Evolutionary conservation across 1,284 basidiomycete species (phyloP), one percentile per base, ranked within the genome.

Genomic region (Ceratorhiza oryzae-sativae): DNA sequence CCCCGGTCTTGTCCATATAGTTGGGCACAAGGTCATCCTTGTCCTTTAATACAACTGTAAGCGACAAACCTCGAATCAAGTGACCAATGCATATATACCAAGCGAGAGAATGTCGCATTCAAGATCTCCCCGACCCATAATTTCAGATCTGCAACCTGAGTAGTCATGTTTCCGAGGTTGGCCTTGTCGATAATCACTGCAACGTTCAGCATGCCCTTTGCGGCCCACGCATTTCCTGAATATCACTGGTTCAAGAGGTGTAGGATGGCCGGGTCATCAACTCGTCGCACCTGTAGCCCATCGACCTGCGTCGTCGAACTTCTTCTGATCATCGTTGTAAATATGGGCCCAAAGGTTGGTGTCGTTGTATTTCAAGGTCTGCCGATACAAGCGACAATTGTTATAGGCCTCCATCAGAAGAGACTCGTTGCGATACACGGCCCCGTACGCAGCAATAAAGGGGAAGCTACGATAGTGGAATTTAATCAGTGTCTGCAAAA

Each of bases 181-280:
- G 63, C 32, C 23, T 41, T 42, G 5, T 55, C 23, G 36, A 45
- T 67, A 23, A 56, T 67, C 15, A 32, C 12, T 18, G 62, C 62
- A 10, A 65, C 62, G 36, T 53, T 51, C 6, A 65, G 46, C n/a
- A 65, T 65, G 15, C 62, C 62, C 34, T 53, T 65, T 25, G 62
- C 62, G 9, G 62, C 48, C 62, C 62, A 65, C 10, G 48, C 62
- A 20, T 65, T 65, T 20, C 61, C 61, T 63, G 18, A 9, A 36
- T 18, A n/a, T 30, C 30, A 48, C 2, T 32, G 2, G 5, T 4
- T 36, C 36, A 63, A 42, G 3, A 9, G 2, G 2, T 25, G 25
- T 36, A 49, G n/a, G 5, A 32, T 18, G 20, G 15, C 23, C 12
- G 9, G 27, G 18, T 5, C 20, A 5, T 12, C 15, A 20, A 15